phyloP scores from a whole-genome alignment of 2,329 filamentous ascomycete genomes.

The Stromatinia cepivora region DNA sequence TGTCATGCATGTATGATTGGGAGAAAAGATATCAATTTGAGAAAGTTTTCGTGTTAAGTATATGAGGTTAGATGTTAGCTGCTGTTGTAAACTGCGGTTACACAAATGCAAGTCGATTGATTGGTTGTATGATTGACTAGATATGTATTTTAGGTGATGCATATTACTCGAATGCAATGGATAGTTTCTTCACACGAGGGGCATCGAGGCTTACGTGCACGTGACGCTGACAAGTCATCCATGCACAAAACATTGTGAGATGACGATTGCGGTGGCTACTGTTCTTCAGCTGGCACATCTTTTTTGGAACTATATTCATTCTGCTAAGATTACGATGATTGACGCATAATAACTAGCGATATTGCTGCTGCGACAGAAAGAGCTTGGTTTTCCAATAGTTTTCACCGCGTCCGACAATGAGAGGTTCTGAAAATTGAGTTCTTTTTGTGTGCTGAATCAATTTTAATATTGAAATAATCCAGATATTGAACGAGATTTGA shows the following conservation, averaged over 20 bases:
- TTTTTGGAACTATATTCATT: background rate
- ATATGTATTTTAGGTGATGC: too few relatives aligned
- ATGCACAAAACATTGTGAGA: background rate
- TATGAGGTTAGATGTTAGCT: too few relatives aligned
- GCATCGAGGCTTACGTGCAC: background rate
- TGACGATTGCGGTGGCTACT: background rate
- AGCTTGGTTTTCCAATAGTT: background rate
- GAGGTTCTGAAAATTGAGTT: too few relatives aligned
- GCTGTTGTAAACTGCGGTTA: too few relatives aligned
- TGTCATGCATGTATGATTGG: background rate
- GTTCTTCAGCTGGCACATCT: background rate
- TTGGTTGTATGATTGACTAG: too few relatives aligned
- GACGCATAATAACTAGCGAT: background rate
- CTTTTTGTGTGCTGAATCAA: too few relatives aligned
- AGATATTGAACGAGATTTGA: background rate
- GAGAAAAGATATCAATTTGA: constrained; percentile 12
- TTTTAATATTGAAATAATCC: too few relatives aligned
- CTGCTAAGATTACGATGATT: background rate
- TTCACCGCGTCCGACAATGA: too few relatives aligned
- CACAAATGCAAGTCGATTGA: too few relatives aligned
- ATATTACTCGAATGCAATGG: too few relatives aligned
- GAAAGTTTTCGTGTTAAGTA: background rate
- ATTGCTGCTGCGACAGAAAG: background rate
- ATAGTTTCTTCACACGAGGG: too few relatives aligned
- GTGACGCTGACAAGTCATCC: background rate